Evolutionary conservation across 768 basidiomycete genomes (phyloP).

Genomic region (Termitomyces heimii): DNA sequence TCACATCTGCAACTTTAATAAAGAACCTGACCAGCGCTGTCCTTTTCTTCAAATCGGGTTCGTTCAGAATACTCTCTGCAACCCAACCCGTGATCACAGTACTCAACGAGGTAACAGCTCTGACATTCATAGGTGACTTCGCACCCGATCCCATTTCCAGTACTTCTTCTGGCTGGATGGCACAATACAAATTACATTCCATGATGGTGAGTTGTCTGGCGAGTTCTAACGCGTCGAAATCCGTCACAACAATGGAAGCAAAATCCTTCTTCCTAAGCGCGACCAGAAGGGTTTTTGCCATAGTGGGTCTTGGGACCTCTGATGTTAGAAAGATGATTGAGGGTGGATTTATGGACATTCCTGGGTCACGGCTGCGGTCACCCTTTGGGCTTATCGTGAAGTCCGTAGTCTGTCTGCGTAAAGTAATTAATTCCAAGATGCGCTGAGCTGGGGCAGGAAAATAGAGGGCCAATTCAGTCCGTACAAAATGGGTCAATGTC

Average conservation of each 20-base stretch:
- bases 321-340: constrained; percentile 33
- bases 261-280: constrained; percentile 65
- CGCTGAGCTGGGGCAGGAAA: constrained; percentile 69
- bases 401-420: constrained; percentile 45
- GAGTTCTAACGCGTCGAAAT: constrained; percentile 89
- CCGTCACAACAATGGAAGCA: constrained; percentile 62
- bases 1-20: constrained; percentile 87
- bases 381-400: constrained; percentile 48
- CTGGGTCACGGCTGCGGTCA: constrained; percentile 68
- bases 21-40: constrained; percentile 81
- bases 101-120: constrained; percentile 80
- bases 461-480: constrained; percentile 51
- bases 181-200: constrained; percentile 85
- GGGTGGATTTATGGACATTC: constrained; percentile 67
- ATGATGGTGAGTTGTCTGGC: constrained; percentile 92
- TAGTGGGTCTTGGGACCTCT: constrained; percentile 81
- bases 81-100: constrained; percentile 96
- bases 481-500: constrained; percentile 52
- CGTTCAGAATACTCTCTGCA: constrained; percentile 88
- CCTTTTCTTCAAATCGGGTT: constrained; percentile 84
- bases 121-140: constrained; percentile 63
- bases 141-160: constrained; percentile 74
- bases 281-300: constrained; percentile 73
- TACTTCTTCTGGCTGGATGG: constrained; percentile 84
- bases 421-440: constrained; percentile 60